phyloP scores from a whole-genome alignment of 768 basidiomycete genomes.

The Suillus variegatus region DNA sequence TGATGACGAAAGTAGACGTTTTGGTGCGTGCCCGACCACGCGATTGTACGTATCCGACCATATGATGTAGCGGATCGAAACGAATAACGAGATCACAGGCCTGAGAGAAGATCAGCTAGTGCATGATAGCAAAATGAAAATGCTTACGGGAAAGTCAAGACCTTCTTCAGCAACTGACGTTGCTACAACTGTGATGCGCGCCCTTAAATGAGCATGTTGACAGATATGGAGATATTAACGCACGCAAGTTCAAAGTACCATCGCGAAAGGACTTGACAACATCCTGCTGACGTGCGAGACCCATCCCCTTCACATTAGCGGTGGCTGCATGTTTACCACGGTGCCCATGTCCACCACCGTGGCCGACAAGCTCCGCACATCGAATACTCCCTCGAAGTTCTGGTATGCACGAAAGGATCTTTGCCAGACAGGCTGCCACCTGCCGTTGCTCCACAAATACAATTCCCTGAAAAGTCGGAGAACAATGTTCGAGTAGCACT shows the following conservation, averaged over 20 bases:
- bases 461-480: constrained; percentile 71
- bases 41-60: constrained; percentile 88
- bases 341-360: constrained; percentile 49
- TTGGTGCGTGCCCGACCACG: constrained; percentile 82
- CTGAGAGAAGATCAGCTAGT: constrained; percentile 36
- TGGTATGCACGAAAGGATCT: constrained; percentile 60
- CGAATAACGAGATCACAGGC: constrained; percentile 86
- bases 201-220: background rate
- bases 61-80: constrained; percentile 79
- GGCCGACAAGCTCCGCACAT: constrained; percentile 71
- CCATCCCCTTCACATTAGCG: constrained; percentile 51
- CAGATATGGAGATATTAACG: constrained; percentile 27
- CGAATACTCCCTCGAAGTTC: constrained; percentile 57
- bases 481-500: constrained; percentile 55
- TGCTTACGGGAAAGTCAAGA: constrained; percentile 77
- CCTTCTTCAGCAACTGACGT: constrained; percentile 93
- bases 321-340: constrained; percentile 16
- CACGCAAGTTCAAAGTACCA: constrained; percentile 67
- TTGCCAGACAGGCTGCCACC: constrained; percentile 68
- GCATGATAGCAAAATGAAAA: background rate
- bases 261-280: constrained; percentile 66
- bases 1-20: constrained; percentile 76
- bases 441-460: constrained; percentile 89
- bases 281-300: constrained; percentile 53
- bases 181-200: constrained; percentile 57